Conservation (phyloP, 139 green algal genomes). For the Coccomyxa sp. region DNA sequence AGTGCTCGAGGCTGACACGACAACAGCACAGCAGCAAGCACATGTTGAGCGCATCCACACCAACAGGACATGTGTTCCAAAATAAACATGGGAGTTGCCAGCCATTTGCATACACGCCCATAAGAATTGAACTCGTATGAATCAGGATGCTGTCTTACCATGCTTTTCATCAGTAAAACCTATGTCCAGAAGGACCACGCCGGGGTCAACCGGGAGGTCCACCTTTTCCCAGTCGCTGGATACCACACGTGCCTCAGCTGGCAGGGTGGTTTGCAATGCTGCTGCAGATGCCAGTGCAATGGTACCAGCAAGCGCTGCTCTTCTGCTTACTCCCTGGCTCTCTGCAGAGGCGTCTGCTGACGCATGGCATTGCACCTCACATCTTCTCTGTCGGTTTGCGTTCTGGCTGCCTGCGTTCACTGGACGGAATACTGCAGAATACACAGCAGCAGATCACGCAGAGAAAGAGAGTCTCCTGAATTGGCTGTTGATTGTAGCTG, state of each 20-base stretch:
- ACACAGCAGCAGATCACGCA: not conserved
- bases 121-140: no score
- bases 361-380: not conserved
- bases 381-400: not conserved
- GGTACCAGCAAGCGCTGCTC: not conserved
- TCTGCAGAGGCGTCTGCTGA: not conserved
- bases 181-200: conserved; percentile 95
- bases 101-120: no score
- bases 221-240: conserved; percentile 32
- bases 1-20: no score
- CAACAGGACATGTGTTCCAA: no score
- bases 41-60: no score
- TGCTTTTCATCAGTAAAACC: conserved; percentile 67
- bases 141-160: not conserved
- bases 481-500: no score
- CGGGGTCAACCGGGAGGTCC: conserved; percentile 79
- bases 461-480: no score
- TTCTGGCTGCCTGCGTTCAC: not conserved
- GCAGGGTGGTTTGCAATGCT: not conserved
- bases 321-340: not conserved
- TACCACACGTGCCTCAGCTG: not conserved
- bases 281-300: not conserved
- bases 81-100: no score
- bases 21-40: no score
- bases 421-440: not conserved